These are phyloP conservation scores for Desmodesmus armatus DNA, from an alignment of 139 green algal genomes.

Conservation along the genomic window DNA sequence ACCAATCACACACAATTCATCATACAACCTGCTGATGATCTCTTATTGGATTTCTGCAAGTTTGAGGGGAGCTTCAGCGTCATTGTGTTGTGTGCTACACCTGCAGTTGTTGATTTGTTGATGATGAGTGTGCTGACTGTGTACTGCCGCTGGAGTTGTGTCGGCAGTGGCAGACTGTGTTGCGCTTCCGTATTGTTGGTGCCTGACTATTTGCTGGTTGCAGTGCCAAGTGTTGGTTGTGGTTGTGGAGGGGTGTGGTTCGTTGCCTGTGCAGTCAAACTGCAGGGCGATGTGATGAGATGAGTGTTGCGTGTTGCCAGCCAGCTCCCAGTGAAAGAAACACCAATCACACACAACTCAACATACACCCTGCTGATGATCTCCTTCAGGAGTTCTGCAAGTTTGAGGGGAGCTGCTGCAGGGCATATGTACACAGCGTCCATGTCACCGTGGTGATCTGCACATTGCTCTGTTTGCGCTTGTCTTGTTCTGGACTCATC, in stretches of 20 bases:
- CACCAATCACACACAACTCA: neutral
- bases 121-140: too few relatives aligned
- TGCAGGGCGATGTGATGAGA: neutral
- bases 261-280: too few relatives aligned
- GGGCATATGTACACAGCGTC: neutral
- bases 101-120: too few relatives aligned
- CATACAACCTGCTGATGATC: neutral
- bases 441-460: neutral
- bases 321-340: neutral
- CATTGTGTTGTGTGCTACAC: neutral
- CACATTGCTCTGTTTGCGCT: too few relatives aligned
- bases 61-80: neutral
- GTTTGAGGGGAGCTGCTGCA: conserved; percentile 9
- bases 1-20: conserved; percentile 1
- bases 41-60: neutral
- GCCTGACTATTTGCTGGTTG: neutral
- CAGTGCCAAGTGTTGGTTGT: neutral
- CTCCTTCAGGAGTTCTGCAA: conserved; percentile 23
- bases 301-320: neutral
- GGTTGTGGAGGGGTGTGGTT: neutral
- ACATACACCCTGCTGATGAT: neutral
- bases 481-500: too few relatives aligned
- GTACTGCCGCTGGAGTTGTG: too few relatives aligned
- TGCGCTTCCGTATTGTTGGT: too few relatives aligned
- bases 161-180: too few relatives aligned